A percentile compares a stretch with the other conserved stretches of the same genome.
Conservation (phyloP, 2,329 filamentous ascomycete species). For the Neonectria hederae region DNA sequence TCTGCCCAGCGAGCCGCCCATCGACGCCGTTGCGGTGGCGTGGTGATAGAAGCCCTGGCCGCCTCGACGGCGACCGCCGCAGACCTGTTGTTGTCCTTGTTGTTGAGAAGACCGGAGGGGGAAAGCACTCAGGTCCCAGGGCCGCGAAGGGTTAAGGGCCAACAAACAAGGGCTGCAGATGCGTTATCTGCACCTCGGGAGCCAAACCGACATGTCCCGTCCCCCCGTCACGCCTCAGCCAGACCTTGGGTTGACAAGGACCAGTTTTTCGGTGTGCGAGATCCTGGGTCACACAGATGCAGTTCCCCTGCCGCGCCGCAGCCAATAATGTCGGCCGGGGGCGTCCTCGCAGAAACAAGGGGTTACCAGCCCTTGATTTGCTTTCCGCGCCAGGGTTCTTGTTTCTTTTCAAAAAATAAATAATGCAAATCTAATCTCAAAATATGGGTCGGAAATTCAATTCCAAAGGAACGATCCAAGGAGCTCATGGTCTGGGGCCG, state of each 20-base stretch:
- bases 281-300: constrained; percentile 21
- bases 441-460: constrained; percentile 16
- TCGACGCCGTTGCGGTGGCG: constrained; percentile 10
- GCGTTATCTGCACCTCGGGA: constrained; percentile 37
- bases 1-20: constrained; percentile 38
- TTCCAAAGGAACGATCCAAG: constrained; percentile 2
- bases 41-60: constrained; percentile 20
- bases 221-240: constrained; percentile 32
- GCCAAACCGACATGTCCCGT: constrained; percentile 33
- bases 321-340: constrained; percentile 29
- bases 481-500: background rate
- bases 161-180: constrained; percentile 18
- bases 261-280: constrained; percentile 26
- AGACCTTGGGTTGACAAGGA: constrained; percentile 4
- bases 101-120: background rate
- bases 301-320: background rate
- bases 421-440: constrained; percentile 20
- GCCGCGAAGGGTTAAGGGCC: constrained; percentile 22
- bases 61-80: constrained; percentile 17
- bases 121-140: background rate
- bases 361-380: constrained; percentile 22
- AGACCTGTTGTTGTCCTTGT: background rate
- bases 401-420: constrained; percentile 6
- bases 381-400: constrained; percentile 2
- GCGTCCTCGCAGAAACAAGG: constrained; percentile 21